Base-by-base conservation (phyloP, 108 stramenopile genomes). In the Bacterosira constricta region DNA sequence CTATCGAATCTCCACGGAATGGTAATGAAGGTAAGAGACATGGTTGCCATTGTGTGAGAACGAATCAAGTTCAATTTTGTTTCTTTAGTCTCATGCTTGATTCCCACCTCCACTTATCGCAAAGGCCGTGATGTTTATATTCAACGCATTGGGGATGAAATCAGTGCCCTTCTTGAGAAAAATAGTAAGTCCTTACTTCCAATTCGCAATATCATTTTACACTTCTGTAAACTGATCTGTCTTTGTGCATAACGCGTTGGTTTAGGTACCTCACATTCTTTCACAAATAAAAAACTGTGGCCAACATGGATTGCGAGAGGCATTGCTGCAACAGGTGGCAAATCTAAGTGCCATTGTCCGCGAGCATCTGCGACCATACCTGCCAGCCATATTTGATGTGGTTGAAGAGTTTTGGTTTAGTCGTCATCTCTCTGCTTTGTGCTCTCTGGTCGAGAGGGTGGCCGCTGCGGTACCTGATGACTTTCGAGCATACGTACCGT, bases 241-340 rank as follows among this genome's bases (percentile, higher is more conserved):
- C n/a, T n/a, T n/a, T n/a, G n/a, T n/a, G n/a, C n/a, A n/a, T n/a
- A n/a, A n/a, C n/a, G n/a, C n/a, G n/a, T n/a, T n/a, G n/a, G n/a
- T n/a, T n/a, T n/a, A n/a, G n/a, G n/a, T 99, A 13, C 98, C 97
- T 15, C 89, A 97, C 61, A 88, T 98, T 38, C 68, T 98, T 59
- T 31, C 80, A 27, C 86, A 93, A 36, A 82, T 96, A 20, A 84
- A 89, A 41, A 77, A 69, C 32, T 86, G 86, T 57, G 88, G 88
- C 36, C 92, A 94, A 66, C 81, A 87, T 21, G 93, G 84, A 30
- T 70, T 99, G 10, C 77, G 96, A 45, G 96, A 98, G 69, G 87
- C 90, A 34, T 77, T 98, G 29, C 58, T 99, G 15, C 91, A 94
- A 69, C 95, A 98, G 59, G 74, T 95, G 18, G 93, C 92, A 42